phyloP scores from a whole-genome alignment of 192 early-diverging fungal genomes.

The Rhizophagus clarus region DNA sequence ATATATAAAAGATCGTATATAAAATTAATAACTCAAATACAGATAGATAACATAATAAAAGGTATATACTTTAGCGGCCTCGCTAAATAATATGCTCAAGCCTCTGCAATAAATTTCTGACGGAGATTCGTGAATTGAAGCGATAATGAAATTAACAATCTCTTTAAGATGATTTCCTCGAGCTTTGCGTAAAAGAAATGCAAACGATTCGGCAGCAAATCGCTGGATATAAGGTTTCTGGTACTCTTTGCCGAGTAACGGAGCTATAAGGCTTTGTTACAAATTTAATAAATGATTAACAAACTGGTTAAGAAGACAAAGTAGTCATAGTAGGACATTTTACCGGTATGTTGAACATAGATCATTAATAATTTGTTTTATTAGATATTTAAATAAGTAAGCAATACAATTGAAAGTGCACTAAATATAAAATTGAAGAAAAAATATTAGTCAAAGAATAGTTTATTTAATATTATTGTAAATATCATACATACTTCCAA shows the following conservation, averaged over 20 bases:
- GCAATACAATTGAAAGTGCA: constrained; percentile 86
- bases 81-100: constrained; percentile 78
- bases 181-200: constrained; percentile 84
- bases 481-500: constrained; percentile 62
- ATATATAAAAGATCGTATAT: not conserved
- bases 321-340: not conserved
- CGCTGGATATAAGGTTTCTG: constrained; percentile 78
- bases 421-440: constrained; percentile 36
- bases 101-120: constrained; percentile 68
- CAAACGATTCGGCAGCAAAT: constrained; percentile 92
- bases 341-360: constrained; percentile 71
- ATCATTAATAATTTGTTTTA: constrained; percentile 67
- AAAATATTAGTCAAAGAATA: not conserved
- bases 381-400: constrained; percentile 89
- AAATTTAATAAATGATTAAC: not conserved
- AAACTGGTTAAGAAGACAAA: not conserved
- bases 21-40: not conserved
- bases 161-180: constrained; percentile 58
- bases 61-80: constrained; percentile 68
- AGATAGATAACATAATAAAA: not conserved
- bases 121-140: constrained; percentile 47
- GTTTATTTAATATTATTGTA: not conserved
- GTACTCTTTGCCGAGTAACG: constrained; percentile 66
- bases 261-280: constrained; percentile 61
- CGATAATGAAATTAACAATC: constrained; percentile 66